phyloP scores from a whole-genome alignment of 106 monocot genomes.

The Dendrobium chrysotoxum region DNA sequence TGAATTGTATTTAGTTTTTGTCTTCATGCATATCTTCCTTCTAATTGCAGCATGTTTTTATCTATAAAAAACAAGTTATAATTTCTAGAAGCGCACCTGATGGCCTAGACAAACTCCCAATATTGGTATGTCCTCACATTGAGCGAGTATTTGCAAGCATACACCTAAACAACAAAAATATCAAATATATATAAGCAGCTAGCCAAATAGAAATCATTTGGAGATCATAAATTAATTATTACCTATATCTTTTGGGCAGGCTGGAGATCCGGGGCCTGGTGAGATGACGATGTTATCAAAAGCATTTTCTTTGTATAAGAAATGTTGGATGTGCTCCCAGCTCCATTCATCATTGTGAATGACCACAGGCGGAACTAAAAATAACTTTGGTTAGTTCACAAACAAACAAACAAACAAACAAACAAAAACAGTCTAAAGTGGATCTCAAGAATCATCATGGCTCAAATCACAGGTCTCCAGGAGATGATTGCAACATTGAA shows the following conservation, averaged over 20 bases:
- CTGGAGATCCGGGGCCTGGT: conserved; percentile 89
- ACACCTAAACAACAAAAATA: conserved; percentile 37
- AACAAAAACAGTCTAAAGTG: neutral
- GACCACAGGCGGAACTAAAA: conserved; percentile 78
- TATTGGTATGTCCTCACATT: conserved; percentile 79
- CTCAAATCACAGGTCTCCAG: too few species aligned
- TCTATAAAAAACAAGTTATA: too few species aligned
- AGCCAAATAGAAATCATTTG: neutral
- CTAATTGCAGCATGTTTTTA: too few species aligned
- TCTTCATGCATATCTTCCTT: too few species aligned
- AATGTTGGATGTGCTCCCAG: conserved; percentile 38
- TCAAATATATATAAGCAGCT: neutral
- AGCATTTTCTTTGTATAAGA: conserved; percentile 34
- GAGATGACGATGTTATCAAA: conserved; percentile 98
- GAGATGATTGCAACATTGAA: too few species aligned
- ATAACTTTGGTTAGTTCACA: neutral
- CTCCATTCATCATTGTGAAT: conserved; percentile 91
- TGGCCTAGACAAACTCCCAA: conserved; percentile 97
- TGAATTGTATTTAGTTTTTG: too few species aligned
- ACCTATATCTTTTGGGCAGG: conserved; percentile 72
- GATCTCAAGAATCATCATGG: too few species aligned
- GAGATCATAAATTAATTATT: neutral
- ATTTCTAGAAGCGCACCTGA: conserved; percentile 39
- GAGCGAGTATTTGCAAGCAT: conserved; percentile 53
- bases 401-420: neutral